phyloP scores from a whole-genome alignment of 2,329 filamentous ascomycete species.

The Volutella citrinella region DNA sequence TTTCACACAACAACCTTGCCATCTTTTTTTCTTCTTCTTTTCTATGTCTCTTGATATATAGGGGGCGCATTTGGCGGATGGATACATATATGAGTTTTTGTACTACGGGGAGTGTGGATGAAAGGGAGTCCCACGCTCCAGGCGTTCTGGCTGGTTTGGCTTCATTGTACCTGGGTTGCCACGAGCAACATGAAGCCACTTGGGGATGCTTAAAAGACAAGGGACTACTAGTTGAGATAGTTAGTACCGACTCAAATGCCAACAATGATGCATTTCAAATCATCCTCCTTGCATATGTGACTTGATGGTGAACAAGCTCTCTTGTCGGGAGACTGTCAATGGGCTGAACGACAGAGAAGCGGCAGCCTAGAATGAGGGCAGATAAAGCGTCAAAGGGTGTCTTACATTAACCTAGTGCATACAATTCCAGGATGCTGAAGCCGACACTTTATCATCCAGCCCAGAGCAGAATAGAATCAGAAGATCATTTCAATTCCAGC shows the following conservation, averaged over 20 bases:
- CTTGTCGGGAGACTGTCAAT: not conserved
- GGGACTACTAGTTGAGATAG: conserved; percentile 15
- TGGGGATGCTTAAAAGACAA: conserved; percentile 19
- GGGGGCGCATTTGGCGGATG: conserved; percentile 24
- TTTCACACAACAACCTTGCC: not conserved
- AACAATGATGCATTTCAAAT: conserved; percentile 14
- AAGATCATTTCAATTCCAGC: too few species aligned
- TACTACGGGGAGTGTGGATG: conserved; percentile 18
- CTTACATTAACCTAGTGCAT: too few species aligned
- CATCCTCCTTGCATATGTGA: not conserved
- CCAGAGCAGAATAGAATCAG: too few species aligned
- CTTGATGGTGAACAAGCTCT: not conserved
- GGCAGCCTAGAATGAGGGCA: too few species aligned
- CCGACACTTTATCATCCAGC: too few species aligned
- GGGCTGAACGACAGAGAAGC: too few species aligned
- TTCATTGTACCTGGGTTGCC: conserved; percentile 24
- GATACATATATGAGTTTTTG: conserved; percentile 21
- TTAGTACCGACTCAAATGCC: conserved; percentile 23
- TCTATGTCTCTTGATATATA: conserved; percentile 22
- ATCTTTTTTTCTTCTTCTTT: conserved; percentile 18
- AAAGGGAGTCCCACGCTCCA: conserved; percentile 18
- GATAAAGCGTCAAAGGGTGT: too few species aligned
- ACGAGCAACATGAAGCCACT: conserved; percentile 23
- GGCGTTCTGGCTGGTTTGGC: conserved; percentile 21
- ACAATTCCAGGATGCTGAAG: too few species aligned